Conservation (phyloP, 352 stramenopile genomes). For the Globisporangium polare region DNA sequence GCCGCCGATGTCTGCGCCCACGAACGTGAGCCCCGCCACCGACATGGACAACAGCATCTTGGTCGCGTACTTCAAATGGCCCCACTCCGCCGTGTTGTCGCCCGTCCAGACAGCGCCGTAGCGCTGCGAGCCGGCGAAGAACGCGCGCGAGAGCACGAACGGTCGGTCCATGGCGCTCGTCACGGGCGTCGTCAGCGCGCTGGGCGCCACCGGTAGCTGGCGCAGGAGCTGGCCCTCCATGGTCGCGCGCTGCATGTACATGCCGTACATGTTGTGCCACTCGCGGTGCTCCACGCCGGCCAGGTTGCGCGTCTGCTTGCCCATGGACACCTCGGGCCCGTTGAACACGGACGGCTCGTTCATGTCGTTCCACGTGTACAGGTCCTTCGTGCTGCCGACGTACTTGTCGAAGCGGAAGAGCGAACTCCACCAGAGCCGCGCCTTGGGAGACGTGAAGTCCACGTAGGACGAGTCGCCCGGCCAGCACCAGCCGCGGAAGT, state of each 20-base stretch:
- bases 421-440: slow-evolving; percentile 95
- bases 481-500: slow-evolving; percentile 99
- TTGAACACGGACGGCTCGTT: slow-evolving; percentile 99
- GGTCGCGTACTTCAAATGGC: slow-evolving; percentile 92
- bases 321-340: slow-evolving; percentile 98
- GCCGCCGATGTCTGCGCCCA: slow-evolving; percentile 97
- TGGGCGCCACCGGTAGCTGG: slow-evolving; percentile 44
- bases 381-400: slow-evolving; percentile 81
- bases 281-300: slow-evolving; percentile 96
- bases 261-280: slow-evolving; percentile 99
- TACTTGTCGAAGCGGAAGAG: slow-evolving; percentile 97
- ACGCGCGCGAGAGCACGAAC: slow-evolving; percentile 97
- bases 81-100: slow-evolving; percentile 97
- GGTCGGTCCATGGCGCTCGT: slow-evolving; percentile 79
- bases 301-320: slow-evolving; percentile 92
- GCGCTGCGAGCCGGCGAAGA: slow-evolving; percentile 97
- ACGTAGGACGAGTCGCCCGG: slow-evolving; percentile 98
- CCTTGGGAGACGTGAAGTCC: slow-evolving; percentile 94
- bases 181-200: slow-evolving; percentile 34
- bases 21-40: slow-evolving; percentile 94
- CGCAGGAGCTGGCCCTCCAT: slow-evolving; percentile 89
- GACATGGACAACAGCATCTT: slow-evolving; percentile 98
- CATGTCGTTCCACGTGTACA: slow-evolving; percentile 99
- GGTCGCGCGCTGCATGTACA: slow-evolving; percentile 97
- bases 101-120: slow-evolving; percentile 98